Conservation (phyloP, 106 monocot genomes). For the Posidonia australis region DNA sequence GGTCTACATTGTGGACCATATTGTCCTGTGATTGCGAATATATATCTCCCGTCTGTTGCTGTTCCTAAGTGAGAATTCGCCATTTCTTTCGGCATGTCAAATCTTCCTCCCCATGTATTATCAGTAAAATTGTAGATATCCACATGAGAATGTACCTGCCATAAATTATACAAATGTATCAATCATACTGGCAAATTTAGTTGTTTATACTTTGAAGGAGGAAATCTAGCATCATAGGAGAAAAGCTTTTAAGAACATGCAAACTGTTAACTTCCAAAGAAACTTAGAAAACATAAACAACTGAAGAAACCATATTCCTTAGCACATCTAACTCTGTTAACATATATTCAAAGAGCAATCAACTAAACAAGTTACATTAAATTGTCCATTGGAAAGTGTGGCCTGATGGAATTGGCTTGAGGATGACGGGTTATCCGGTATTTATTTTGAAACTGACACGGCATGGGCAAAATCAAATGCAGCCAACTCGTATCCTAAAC, state of each 20-base stretch:
- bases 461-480: too few relatives aligned
- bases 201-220: background rate
- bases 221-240: background rate
- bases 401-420: too few relatives aligned
- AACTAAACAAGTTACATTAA: background rate
- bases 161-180: conserved; percentile 1
- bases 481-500: too few relatives aligned
- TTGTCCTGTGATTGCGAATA: conserved; percentile 82
- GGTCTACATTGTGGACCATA: conserved; percentile 95
- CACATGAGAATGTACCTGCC: conserved; percentile 95
- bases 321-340: background rate
- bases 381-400: too few relatives aligned
- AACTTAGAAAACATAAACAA: background rate
- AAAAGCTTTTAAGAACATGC: background rate
- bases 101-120: conserved; percentile 79
- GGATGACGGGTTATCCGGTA: too few relatives aligned
- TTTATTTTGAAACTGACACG: too few relatives aligned
- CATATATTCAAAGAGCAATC: background rate
- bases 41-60: conserved; percentile 83
- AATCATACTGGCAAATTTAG: background rate
- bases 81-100: conserved; percentile 96
- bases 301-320: background rate
- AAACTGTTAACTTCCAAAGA: background rate
- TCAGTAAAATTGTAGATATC: conserved; percentile 78
- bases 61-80: conserved; percentile 97